Conservation (phyloP, 208 protist species). For the Naegleria lovaniensis region DNA sequence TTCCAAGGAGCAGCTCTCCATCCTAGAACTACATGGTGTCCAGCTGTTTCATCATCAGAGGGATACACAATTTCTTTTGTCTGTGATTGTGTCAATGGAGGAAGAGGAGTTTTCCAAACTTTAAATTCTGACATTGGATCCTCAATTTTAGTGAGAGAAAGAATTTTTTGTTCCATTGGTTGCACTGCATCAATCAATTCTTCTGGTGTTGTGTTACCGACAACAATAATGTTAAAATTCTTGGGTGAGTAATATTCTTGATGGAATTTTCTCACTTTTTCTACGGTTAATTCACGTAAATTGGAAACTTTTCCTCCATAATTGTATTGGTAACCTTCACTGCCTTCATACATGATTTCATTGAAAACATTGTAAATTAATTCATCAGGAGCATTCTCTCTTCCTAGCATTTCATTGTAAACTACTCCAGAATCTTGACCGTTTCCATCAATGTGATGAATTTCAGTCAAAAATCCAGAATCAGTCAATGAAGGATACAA, state of each 20-base stretch:
- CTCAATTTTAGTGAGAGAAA: not conserved
- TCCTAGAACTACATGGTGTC: conserved; percentile 23
- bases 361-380: conserved; percentile 11
- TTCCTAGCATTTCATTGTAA: conserved; percentile 62
- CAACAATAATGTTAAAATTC: conserved; percentile 51
- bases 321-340: conserved; percentile 1
- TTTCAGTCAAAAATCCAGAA: conserved; percentile 55
- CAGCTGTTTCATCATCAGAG: conserved; percentile 44
- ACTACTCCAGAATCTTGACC: conserved; percentile 55
- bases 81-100: conserved; percentile 24
- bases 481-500: conserved; percentile 61
- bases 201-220: conserved; percentile 36
- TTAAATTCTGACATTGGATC: conserved; percentile 22
- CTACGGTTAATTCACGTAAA: conserved; percentile 8
- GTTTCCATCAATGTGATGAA: conserved; percentile 60
- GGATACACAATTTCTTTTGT: conserved; percentile 41
- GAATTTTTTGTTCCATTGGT: conserved; percentile 46
- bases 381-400: conserved; percentile 47
- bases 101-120: conserved; percentile 29
- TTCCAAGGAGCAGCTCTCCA: conserved; percentile 32
- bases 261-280: conserved; percentile 45
- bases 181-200: conserved; percentile 38
- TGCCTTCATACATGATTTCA: conserved; percentile 33
- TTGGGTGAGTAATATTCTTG: conserved; percentile 47
- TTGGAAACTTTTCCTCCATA: conserved; percentile 9